Evolutionary conservation across 2,329 filamentous ascomycete species (phyloP).

Genomic region (Gaeumannomyces sp.): DNA sequence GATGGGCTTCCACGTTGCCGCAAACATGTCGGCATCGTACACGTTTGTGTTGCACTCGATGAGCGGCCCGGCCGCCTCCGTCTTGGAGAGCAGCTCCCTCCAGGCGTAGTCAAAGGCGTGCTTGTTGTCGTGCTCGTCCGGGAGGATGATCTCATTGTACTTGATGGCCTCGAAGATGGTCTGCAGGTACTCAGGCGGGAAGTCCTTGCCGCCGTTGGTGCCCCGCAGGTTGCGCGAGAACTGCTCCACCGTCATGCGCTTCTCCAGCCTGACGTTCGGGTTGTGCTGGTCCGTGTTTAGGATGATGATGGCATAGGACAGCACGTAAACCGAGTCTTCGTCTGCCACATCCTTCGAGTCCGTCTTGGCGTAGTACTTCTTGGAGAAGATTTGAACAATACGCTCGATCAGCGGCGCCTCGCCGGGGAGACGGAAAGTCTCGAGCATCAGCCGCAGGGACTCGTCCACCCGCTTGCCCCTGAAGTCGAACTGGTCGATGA

Average conservation of each 20-base stretch:
- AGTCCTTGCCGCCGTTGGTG: constrained; percentile 80
- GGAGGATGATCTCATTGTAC: constrained; percentile 89
- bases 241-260: constrained; percentile 77
- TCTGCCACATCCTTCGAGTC: constrained; percentile 71
- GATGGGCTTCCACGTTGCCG: constrained; percentile 90
- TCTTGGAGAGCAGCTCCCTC: constrained; percentile 88
- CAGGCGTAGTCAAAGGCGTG: constrained; percentile 96
- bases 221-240: constrained; percentile 88
- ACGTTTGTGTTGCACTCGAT: constrained; percentile 83
- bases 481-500: constrained; percentile 86
- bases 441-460: constrained; percentile 77
- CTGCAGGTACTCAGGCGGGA: constrained; percentile 74
- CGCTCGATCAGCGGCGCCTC: constrained; percentile 90
- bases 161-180: constrained; percentile 89
- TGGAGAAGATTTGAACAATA: constrained; percentile 80
- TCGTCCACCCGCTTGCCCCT: constrained; percentile 81
- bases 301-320: constrained; percentile 96
- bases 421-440: constrained; percentile 87
- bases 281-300: constrained; percentile 97
- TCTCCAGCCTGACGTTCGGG: constrained; percentile 71
- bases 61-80: constrained; percentile 66
- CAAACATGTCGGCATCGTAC: constrained; percentile 97
- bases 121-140: constrained; percentile 94
- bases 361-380: constrained; percentile 70
- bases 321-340: constrained; percentile 80